Evolutionary conservation across 2,329 filamentous ascomycete genomes (phyloP).

Genomic region (Pseudopyricularia javanii): DNA sequence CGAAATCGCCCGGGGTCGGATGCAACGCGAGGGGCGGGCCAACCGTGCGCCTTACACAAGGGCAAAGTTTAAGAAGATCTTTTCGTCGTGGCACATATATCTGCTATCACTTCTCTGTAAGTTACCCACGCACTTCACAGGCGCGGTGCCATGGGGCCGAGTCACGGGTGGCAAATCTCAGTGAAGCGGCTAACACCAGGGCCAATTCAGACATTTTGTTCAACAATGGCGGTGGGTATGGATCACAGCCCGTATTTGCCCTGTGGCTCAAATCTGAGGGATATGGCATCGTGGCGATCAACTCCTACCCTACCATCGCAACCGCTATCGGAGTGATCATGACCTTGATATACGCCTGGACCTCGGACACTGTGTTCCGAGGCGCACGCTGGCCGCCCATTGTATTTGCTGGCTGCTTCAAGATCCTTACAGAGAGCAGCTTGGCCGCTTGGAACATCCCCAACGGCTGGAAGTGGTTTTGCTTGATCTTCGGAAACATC

Average conservation of each 20-base stretch:
- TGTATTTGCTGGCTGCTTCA: constrained; percentile 36
- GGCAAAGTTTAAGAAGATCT: constrained; percentile 45
- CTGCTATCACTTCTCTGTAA: constrained; percentile 36
- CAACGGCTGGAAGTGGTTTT: constrained; percentile 48
- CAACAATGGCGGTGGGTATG: constrained; percentile 40
- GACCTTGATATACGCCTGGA: constrained; percentile 54
- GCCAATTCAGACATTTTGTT: constrained; percentile 32
- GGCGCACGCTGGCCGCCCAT: constrained; percentile 54
- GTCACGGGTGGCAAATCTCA: too few species aligned
- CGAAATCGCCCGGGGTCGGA: constrained; percentile 23
- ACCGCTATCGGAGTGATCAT: constrained; percentile 40
- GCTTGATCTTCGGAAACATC: constrained; percentile 43
- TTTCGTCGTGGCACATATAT: constrained; percentile 54
- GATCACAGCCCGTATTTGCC: constrained; percentile 41
- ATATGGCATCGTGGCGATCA: constrained; percentile 27
- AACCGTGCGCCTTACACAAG: constrained; percentile 24
- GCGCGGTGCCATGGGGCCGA: constrained; percentile 14
- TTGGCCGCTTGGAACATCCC: constrained; percentile 32
- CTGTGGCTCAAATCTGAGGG: constrained; percentile 32
- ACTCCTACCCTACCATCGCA: constrained; percentile 47
- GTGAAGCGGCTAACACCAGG: too few species aligned
- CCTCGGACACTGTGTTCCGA: constrained; percentile 45
- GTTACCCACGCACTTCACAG: constrained; percentile 5
- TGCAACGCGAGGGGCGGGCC: constrained; percentile 31
- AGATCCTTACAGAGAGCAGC: constrained; percentile 25